Evolutionary conservation across 202 grass and related monocot genomes (phyloP).

Genomic region (Thinopyrum obtusiflorum): DNA sequence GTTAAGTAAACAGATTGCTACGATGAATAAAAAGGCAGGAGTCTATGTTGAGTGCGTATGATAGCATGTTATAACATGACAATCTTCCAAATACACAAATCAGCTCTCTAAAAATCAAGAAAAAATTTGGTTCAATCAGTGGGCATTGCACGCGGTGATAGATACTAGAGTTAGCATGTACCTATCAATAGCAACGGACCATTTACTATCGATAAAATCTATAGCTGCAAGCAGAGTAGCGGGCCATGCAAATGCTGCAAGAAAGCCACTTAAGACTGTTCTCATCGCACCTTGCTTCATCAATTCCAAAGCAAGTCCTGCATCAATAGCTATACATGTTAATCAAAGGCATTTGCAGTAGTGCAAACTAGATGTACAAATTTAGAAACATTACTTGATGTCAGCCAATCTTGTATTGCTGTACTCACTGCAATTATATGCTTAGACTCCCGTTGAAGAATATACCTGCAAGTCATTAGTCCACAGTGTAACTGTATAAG

Average conservation of each 20-base stretch:
- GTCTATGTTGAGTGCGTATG: neutral
- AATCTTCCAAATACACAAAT: neutral
- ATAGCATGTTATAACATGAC: neutral
- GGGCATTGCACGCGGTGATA: neutral
- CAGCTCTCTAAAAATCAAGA: neutral
- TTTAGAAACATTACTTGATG: conserved; percentile 70
- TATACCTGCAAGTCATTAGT: conserved; percentile 59
- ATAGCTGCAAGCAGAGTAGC: conserved; percentile 77
- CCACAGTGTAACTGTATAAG: neutral
- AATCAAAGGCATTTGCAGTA: neutral
- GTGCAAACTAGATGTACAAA: conserved; percentile 1
- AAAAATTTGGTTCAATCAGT: neutral
- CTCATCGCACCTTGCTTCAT: conserved; percentile 94
- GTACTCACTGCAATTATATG: conserved; percentile 88
- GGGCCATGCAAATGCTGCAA: conserved; percentile 78
- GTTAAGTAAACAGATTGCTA: conserved; percentile 1
- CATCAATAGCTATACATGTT: neutral
- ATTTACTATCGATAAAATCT: conserved; percentile 98
- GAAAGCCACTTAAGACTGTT: conserved; percentile 75
- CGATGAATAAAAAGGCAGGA: neutral
- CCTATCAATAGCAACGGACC: conserved; percentile 94
- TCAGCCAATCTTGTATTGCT: conserved; percentile 96
- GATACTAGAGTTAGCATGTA: conserved; percentile 29
- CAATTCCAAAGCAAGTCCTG: conserved; percentile 73
- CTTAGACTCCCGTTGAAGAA: conserved; percentile 84